Evolutionary conservation across 2,329 filamentous ascomycete genomes (phyloP), one percentile per base, ranked within the genome.

Genomic region (Coniella lustricola): DNA sequence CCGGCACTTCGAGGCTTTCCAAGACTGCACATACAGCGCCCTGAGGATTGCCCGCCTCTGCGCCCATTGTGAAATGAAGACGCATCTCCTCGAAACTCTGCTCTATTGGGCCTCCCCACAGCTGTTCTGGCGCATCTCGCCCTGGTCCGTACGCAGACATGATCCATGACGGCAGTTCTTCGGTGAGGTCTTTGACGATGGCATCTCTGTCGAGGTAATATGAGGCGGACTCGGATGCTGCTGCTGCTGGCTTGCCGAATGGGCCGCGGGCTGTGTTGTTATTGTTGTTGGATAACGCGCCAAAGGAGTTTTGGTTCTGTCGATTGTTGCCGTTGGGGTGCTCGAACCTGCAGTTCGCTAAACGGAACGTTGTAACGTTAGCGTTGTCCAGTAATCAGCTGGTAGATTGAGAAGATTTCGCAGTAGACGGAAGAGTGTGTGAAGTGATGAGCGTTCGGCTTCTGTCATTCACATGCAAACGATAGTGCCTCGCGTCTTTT

Each of bases 71-170:
- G 60, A 91, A 90, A 61, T 89, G 84, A 18, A 90, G 62, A 43
- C 90, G 79, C 62, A 95, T 77, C 66, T 97, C 91, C 64, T 97
- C 91, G 35, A 86, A 85, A 60, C 89, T 95, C 64, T 90, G 85
- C 64, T 97, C 91, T 16, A 90, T 77, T 5, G 79, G 74, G 1
- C 89, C 90, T 45, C 89, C 89, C 59, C 95, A 90, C 1, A 96
- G 74, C 65, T 95, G 89, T 16, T 81, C 80, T 0, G 90, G 90
- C 1, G 85, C 81, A 57, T 90, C 79, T 58, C 73, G 76, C 3
- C 85, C 85, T 0, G 90, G 90, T 0, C 83, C 87, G 64, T 95
- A 97, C 18, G 85, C 77, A 1, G 90, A 95, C 20, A 96, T 76
- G 4, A 93, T 84, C 86, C 90, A 97, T 72, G 79, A 69, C 16